Conservation (phyloP, 1,284 basidiomycete genomes). For the Wallemia hederae region DNA sequence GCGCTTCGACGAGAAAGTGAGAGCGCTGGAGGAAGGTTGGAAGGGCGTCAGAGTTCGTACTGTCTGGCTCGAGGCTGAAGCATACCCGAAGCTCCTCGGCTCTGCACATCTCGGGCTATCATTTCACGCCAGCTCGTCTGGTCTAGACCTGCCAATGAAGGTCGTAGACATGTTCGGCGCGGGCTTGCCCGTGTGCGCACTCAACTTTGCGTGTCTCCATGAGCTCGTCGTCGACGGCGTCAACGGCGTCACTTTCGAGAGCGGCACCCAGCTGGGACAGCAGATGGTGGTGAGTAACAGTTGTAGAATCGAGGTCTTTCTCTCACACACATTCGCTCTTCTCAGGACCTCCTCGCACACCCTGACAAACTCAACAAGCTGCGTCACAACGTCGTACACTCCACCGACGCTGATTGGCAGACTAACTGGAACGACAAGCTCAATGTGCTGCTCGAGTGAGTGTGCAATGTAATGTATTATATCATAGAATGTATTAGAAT, state of each 20-base stretch:
- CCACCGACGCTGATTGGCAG: not conserved
- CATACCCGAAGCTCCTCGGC: slow-evolving; percentile 62
- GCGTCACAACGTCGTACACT: not conserved
- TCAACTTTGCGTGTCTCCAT: slow-evolving; percentile 36
- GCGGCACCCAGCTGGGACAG: not conserved
- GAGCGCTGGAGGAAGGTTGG: slow-evolving; percentile 35
- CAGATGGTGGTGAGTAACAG: not conserved
- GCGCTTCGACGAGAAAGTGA: slow-evolving; percentile 35
- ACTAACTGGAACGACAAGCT: not conserved
- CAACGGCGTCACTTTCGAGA: not conserved
- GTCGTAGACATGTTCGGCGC: slow-evolving; percentile 99
- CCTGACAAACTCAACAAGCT: not conserved
- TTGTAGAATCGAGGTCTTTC: not conserved
- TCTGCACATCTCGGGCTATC: slow-evolving; percentile 76
- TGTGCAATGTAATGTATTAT: no score
- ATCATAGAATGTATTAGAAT: no score
- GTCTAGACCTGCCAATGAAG: slow-evolving; percentile 91
- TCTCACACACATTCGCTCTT: not conserved
- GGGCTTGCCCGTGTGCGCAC: slow-evolving; percentile 66
- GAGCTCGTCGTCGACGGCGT: not conserved
- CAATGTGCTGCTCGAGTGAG: not conserved
- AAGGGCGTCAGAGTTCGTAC: slow-evolving; percentile 51
- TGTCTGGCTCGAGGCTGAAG: slow-evolving; percentile 56
- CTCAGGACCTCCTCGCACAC: not conserved
- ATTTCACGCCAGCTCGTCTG: slow-evolving; percentile 68